Evolutionary conservation across 2,329 filamentous ascomycete species (phyloP).

Genomic region (Epichloe elymi): DNA sequence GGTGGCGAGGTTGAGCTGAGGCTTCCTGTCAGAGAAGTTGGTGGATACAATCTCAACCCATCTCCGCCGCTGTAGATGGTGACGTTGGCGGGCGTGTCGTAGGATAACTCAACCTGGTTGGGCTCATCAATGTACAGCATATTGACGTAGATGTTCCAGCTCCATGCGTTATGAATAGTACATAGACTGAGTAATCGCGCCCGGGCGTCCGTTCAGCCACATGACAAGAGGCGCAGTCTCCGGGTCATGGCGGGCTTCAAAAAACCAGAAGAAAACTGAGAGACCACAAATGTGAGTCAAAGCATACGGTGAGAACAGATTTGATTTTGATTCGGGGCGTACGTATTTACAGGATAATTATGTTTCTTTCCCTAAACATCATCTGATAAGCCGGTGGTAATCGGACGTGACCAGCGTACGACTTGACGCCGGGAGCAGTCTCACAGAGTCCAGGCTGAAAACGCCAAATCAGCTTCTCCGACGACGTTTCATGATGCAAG

Average conservation of each 20-base stretch:
- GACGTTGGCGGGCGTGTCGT: conserved; percentile 50
- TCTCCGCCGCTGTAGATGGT: conserved; percentile 37
- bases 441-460: conserved; percentile 40
- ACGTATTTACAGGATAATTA: conserved; percentile 35
- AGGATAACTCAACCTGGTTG: conserved; percentile 55
- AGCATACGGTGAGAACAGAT: not conserved
- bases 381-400: conserved; percentile 31
- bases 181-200: conserved; percentile 34
- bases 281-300: not conserved
- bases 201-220: conserved; percentile 55
- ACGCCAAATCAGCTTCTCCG: conserved; percentile 7
- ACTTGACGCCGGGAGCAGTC: conserved; percentile 47
- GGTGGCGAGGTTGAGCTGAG: conserved; percentile 22
- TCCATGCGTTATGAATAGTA: conserved; percentile 41
- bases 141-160: conserved; percentile 44
- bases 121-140: conserved; percentile 48
- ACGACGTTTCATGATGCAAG: not conserved
- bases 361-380: conserved; percentile 30
- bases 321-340: not conserved
- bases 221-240: conserved; percentile 35
- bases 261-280: conserved; percentile 35
- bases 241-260: conserved; percentile 29
- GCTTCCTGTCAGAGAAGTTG: conserved; percentile 24
- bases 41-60: conserved; percentile 31
- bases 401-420: conserved; percentile 50